Evolutionary conservation across 108 stramenopile species (phyloP), one percentile per base, ranked within the genome.

Genomic region (Parietichytrium sp.): DNA sequence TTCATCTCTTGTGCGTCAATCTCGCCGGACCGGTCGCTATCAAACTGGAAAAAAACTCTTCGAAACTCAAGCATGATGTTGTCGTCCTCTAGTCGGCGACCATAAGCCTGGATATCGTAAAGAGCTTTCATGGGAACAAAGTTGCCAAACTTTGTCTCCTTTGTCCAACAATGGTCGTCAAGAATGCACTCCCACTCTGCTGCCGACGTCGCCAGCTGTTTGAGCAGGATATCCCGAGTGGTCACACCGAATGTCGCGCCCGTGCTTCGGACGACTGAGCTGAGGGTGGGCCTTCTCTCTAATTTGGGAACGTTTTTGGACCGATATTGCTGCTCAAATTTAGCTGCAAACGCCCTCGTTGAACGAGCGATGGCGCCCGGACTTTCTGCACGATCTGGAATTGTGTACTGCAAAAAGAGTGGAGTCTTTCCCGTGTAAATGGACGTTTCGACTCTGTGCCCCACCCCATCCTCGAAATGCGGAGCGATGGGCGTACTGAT

Each of bases 1-100:
- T 23, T n/a, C 61, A 89, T 55, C 36, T 89, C 89, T 55, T 88
- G 84, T 20, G 87, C 53, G 54, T 87, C 82, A 26, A 90, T 54
- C 13, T 79, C 51, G 18, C 86, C 86, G 29, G 86, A 82, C 47
- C 84, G 85, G 51, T 87, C 84, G 36, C 79, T 53, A 52, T 90
- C 89, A 47, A 90, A 90, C n/a, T 88, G 31, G 29, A 48, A 88
- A 31, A 88, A 90, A 8, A 88, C 84, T 13, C 86, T 84, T 16
- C 80, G 33, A 25, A 90, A 79, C 86, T 90, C 89, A 51, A 81
- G 83, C 45, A 82, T 86, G 15, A 84, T 86, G 15, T 80, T 72
- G 61, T 72, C 61, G 42, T 72, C 61, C 20, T 72, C 61, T 1
- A 72, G 61, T 0, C 61, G 33, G 0, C 61, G 61, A 6, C 61